Percentiles rank a stretch among this genome's conserved stretches.
These are phyloP conservation scores for Skeletonema potamos DNA, from an alignment of 108 stramenopile genomes.

Conservation along the genomic window DNA sequence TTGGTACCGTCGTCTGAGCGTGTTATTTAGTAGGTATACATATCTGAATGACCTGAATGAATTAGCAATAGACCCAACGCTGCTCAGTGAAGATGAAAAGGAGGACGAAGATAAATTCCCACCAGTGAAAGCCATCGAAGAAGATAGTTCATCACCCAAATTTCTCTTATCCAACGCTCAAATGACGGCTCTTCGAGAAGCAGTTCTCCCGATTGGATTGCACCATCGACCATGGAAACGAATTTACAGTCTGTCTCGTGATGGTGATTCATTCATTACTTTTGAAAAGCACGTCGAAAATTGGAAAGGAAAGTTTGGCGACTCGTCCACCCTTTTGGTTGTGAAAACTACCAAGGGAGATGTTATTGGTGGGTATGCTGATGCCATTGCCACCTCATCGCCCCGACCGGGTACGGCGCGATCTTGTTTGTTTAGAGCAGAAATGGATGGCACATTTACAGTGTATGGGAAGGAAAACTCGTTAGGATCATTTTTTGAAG, in stretches of 20 bases:
- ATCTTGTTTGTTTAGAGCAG: conserved; percentile 53
- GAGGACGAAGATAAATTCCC: conserved; percentile 14
- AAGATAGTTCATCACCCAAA: conserved; percentile 17
- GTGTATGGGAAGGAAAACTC: conserved; percentile 41
- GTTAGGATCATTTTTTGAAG: neutral
- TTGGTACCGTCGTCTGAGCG: conserved; percentile 85
- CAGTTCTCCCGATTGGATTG: conserved; percentile 60
- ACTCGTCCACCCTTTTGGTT: conserved; percentile 64
- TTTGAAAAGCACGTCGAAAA: conserved; percentile 58
- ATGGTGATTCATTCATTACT: conserved; percentile 79
- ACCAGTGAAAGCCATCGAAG: conserved; percentile 17
- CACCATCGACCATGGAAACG: conserved; percentile 75
- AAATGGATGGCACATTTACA: neutral
- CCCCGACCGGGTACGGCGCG: conserved; percentile 32
- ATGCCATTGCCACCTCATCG: conserved; percentile 45
- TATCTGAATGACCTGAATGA: conserved; percentile 58
- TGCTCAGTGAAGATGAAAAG: neutral
- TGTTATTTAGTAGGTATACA: conserved; percentile 80
- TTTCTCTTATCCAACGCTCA: conserved; percentile 23
- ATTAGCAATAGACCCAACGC: conserved; percentile 18
- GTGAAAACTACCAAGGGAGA: conserved; percentile 61
- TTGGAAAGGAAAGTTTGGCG: conserved; percentile 26
- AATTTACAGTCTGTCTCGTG: conserved; percentile 72
- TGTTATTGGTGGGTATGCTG: conserved; percentile 81
- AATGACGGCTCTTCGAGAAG: conserved; percentile 47